Evolutionary conservation across 768 basidiomycete species (phyloP), one percentile per base, ranked within the genome.

Genomic region (Boletus subparvulus): DNA sequence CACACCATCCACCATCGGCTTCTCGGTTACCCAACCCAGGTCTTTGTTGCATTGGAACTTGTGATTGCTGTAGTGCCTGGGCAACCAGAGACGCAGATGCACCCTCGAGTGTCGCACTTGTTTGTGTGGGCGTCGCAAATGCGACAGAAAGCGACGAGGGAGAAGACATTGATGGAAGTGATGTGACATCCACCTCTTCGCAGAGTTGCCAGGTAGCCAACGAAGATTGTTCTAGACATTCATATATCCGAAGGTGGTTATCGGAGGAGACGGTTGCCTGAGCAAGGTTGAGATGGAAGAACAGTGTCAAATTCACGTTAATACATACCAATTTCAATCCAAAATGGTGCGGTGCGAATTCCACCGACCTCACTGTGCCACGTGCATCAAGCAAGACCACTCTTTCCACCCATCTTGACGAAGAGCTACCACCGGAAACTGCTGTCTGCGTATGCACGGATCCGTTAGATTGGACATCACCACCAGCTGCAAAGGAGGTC

Each of bases 261-360:
- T 98, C 96, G 0, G 92, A 86, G 1, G 96, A 82, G 37, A 98
- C 87, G 0, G 90, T 83, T 1, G 95, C 96, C 92, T 96, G 19
- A 39, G 24, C 24, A 26, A 45, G 26, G 21, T 50, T 52, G 48
- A 61, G 45, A 52, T 13, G 17, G 42, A 26, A 24, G 3, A 19
- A 44, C 24, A 3, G 24, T 7, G 17, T 28, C 41, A 14, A 28
- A 52, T 26, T 14, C 43, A 41, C 33, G 49, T 30, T 9, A 21
- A 52, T 10, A 72, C 87, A 54, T 60, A 93, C 94, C 63, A 98
- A 71, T 68, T 94, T 93, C 61, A 98, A 75, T 2, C 95, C 95
- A 72, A 92, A 91, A 59, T 88, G 83, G 55, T 87, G 84, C 0
- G 94, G 93, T 14, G 88, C 85, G 63, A 98, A 99, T 65, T 94